Conservation (phyloP, 192 early-diverging fungal genomes). For the Backusella westeae region DNA sequence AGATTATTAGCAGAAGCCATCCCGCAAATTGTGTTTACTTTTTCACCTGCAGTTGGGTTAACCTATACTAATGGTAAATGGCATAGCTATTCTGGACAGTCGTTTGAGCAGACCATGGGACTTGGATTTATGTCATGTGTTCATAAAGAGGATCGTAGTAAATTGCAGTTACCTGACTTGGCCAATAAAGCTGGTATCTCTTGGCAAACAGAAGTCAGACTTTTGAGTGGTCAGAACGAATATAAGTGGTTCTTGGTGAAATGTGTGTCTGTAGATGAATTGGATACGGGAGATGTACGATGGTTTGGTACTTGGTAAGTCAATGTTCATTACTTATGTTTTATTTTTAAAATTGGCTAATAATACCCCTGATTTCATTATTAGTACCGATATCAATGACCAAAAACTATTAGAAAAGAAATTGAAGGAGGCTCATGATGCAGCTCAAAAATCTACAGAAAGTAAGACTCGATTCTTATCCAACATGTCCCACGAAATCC, state of each 20-base stretch:
- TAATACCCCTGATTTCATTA: conserved; percentile 2
- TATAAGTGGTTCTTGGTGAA: conserved; percentile 58
- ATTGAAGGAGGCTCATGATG: conserved; percentile 56
- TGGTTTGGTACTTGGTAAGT: conserved; percentile 59
- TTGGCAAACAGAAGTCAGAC: conserved; percentile 47
- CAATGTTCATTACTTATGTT: background rate
- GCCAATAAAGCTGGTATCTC: conserved; percentile 34
- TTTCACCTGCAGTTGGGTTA: conserved; percentile 45
- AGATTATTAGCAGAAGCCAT: conserved; percentile 56
- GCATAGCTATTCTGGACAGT: conserved; percentile 49
- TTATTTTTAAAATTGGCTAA: background rate
- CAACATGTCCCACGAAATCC: conserved; percentile 71
- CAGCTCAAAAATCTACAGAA: conserved; percentile 57
- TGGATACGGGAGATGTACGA: conserved; percentile 41
- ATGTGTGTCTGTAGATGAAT: conserved; percentile 51
- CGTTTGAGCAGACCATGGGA: conserved; percentile 45
- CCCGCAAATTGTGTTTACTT: conserved; percentile 59
- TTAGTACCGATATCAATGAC: conserved; percentile 57
- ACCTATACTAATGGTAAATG: conserved; percentile 57
- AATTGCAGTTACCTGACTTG: conserved; percentile 44
- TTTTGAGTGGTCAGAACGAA: conserved; percentile 40
- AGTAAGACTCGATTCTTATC: conserved; percentile 61
- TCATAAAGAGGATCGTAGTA: conserved; percentile 49
- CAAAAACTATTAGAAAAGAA: conserved; percentile 57
- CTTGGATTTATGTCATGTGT: conserved; percentile 57